Base-by-base conservation (phyloP, 768 basidiomycete genomes). In the Boletus fagicola region DNA sequence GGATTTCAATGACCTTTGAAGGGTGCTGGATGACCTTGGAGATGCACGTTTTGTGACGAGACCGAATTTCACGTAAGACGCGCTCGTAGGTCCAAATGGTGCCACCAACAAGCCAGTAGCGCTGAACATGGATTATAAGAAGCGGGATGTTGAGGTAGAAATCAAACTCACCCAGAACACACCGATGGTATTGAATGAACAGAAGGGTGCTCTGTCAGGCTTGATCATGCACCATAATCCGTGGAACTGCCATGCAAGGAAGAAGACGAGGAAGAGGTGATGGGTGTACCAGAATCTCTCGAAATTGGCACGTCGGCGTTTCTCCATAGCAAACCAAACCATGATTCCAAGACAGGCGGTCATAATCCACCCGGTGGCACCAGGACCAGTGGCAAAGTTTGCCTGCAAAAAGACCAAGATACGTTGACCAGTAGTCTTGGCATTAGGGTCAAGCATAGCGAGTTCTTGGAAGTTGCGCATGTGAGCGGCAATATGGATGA, bases 161-260 rank as follows among this genome's bases (percentile, higher is more conserved):
- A 11, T 22, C 11, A 28, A 16, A 76, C 86, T 53, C 61, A 92
- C 92, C 95, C 96, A 98, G 78, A 98, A 98, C 59, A 96, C 92
- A 63, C 94, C 95, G 61, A 95, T 87, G 38, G 76, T 83, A 68
- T 88, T 89, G 72, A 72, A 88, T 5, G 90, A 91, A 75, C 95
- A 98, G 74, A 80, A 94, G 0, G 93, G 93, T 0, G 90, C 81
- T 53, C 90, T 80, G 73, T 97, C 93, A 26, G 94, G 94, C 74
- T 90, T 76, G 76, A 95, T 92, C 91, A 94, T 93, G 76, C 93
- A 94, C 83, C 92, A 95, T 90, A 95, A 89, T 53, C 94, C 94
- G 68, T 95, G 94, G 31, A 96, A 77, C 71, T 98, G 95, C 95
- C 95, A 97, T 68, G 80, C 77, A 71, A 93, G 81, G 79, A 98